Evolutionary conservation across 805 yeast species (phyloP), one percentile per base, ranked within the genome.

Genomic region (Candida dendrica): DNA sequence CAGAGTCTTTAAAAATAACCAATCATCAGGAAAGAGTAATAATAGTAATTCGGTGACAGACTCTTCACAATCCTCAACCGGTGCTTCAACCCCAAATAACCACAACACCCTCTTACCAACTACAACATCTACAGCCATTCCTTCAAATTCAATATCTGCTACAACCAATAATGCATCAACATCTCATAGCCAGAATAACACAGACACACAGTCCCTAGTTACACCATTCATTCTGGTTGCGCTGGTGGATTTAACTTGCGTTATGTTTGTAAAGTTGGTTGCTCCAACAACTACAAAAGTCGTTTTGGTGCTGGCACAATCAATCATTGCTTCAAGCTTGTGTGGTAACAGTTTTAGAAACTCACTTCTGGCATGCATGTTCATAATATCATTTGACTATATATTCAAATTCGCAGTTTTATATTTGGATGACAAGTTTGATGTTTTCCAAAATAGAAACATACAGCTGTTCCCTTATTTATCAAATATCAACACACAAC

Each of bases 401-500:
- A 17, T 43, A 15, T 42, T 47, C 33, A 47, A 45, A 26, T n/a
- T 37, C 8, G 9, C 36, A 17, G 42, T 43, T 6, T 37, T 19
- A 11, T 45, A 40, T 19, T n/a, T 50, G 10, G 44, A 43, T 8
- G 10, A 38, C 8, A 39, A 41, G 14, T 35, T 46, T 22, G 47
- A 46, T 10, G 18, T 47, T 24, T 22, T 43, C 6, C 35, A 45
- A 32, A 42, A 39, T 32, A 16, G 22, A 6, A 39, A 45, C 6
- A 46, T 40, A 10, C 43, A 52, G 17, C 32, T 56, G 30, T 56
- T 56, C 42, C 59, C 59, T 13, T 47, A 48, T 30, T 17, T 50
- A 18, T 45, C 52, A 15, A 44, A 35, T 17, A 17, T 32, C 17
- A 32, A 15, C 10, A 5, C 19, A 16, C 34, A 32, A 13, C 17